Base-by-base conservation (phyloP, 805 yeast genomes). In the Candida nonsorbophila region DNA sequence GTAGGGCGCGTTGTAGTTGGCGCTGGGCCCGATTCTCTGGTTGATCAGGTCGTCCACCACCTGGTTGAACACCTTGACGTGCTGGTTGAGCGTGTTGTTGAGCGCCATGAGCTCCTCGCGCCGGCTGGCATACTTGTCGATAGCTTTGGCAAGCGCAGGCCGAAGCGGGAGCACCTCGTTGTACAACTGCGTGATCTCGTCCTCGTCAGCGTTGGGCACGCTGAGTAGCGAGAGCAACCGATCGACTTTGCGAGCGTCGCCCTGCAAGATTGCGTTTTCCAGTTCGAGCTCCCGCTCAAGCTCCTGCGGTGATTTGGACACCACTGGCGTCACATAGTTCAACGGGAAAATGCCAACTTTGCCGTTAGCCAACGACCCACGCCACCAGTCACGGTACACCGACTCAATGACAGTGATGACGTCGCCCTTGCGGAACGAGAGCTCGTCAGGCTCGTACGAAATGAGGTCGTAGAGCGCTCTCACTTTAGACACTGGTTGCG, bases 341-440 rank as follows among this genome's bases (percentile, higher is more conserved):
- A 84, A 70, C 0, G 98, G 98, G 55, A 90, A 87, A 9, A 92
- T 80, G 12, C 98, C 98, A 28, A 77, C 67, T 31, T 69, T 71
- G 1, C 96, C 96, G 31, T 73, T 69, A 4, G 69, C 52, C 29
- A 90, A 58, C 5, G 90, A 74, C 10, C 98, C 98, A 41, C 85
- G 72, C 81, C 96, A 84, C 98, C 98, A 90, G 49, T 90, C 97
- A 38, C 84, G 70, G 52, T 87, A 88, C 5, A 84, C 94, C 10
- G 81, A 70, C 44, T 88, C 97, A 20, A 88, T 66, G 1, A 92
- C 95, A 1, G 81, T 79, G 27, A 90, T 88, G 9, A 85, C 66
- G 49, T 90, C 97, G 22, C 95, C 97, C 45, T 79, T 79, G 28
- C 77, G 67, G 58, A 92, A 90, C 2, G 94, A 78, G 24, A 90